Percentiles rank a stretch among this genome's conserved stretches.
phyloP scores from a whole-genome alignment of 1,139 yeast species.

The Yamadazyma sp. region DNA sequence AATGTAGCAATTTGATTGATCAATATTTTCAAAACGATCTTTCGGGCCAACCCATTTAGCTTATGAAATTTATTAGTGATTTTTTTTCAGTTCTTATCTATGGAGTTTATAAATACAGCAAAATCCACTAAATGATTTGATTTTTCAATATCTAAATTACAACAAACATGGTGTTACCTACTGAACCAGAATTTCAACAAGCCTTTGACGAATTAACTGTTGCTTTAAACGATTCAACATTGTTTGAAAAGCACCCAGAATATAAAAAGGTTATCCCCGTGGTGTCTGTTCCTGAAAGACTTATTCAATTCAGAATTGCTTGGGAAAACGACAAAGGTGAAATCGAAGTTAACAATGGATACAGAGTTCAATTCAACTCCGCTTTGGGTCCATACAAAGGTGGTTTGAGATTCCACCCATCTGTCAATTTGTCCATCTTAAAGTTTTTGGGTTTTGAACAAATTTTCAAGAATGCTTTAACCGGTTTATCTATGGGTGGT shows the following conservation, averaged over 20 bases:
- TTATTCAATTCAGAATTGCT: conserved; percentile 92
- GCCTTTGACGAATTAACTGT: conserved; percentile 92
- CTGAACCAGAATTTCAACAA: conserved; percentile 98
- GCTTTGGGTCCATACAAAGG: conserved; percentile 99
- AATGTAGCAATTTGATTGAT: conserved; percentile 2
- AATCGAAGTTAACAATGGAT: conserved; percentile 93
- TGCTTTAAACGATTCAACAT: conserved; percentile 87
- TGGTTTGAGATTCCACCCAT: conserved; percentile 96
- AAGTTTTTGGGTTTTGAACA: conserved; percentile 98
- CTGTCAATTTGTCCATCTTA: conserved; percentile 90
- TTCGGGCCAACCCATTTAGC: conserved; percentile 1
- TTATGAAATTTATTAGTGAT: no score
- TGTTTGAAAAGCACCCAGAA: conserved; percentile 86
- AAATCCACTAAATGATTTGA: background rate
- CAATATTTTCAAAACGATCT: background rate
- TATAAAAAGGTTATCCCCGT: conserved; percentile 88
- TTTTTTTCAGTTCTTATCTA: background rate
- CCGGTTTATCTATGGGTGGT: conserved; percentile 98
- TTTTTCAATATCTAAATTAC: background rate
- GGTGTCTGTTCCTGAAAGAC: conserved; percentile 92
- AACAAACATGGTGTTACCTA: conserved; percentile 52
- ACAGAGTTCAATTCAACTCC: conserved; percentile 97
- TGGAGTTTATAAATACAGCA: background rate
- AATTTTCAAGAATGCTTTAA: conserved; percentile 95
- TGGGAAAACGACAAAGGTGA: conserved; percentile 97